Conservation (phyloP, 169 alveolate species). For the Cyclospora cayetanensis region DNA sequence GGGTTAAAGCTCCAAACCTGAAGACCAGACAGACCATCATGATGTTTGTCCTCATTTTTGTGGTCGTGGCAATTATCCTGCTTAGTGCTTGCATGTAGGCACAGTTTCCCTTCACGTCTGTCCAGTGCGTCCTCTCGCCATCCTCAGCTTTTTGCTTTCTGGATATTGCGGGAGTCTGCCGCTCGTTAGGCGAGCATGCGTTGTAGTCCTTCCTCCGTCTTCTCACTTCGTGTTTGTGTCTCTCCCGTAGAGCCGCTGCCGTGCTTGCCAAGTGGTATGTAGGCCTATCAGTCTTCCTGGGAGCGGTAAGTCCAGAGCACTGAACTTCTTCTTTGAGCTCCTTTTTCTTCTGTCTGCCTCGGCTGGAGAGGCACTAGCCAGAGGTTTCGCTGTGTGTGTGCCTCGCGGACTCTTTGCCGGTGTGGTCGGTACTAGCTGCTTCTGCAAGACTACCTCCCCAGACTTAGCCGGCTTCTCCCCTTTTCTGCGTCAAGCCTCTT, state of each 20-base stretch:
- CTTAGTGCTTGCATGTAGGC: constrained; percentile 63
- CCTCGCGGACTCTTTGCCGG: neutral
- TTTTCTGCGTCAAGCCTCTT: too few relatives aligned
- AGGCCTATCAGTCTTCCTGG: constrained; percentile 24
- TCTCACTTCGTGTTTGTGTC: neutral
- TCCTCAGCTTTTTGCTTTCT: neutral
- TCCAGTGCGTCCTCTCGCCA: neutral
- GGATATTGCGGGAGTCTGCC: neutral
- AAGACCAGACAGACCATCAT: constrained; percentile 73
- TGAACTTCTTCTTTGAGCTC: too few relatives aligned
- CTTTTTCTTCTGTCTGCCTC: neutral
- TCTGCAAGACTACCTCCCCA: too few relatives aligned
- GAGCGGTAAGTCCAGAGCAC: constrained; percentile 37
- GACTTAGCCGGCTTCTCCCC: too few relatives aligned
- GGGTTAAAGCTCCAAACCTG: constrained; percentile 65
- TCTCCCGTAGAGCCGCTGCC: constrained; percentile 46
- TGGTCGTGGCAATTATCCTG: constrained; percentile 12
- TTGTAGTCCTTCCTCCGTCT: too few relatives aligned
- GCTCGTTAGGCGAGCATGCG: neutral
- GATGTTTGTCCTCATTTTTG: constrained; percentile 61
- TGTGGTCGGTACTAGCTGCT: neutral
- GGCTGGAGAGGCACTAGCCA: neutral
- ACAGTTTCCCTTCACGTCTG: neutral
- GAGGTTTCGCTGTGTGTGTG: neutral
- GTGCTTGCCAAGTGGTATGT: constrained; percentile 67